Evolutionary conservation across 805 yeast genomes (phyloP), one percentile per base, ranked within the genome.

Genomic region (Starmerella etchellsii): DNA sequence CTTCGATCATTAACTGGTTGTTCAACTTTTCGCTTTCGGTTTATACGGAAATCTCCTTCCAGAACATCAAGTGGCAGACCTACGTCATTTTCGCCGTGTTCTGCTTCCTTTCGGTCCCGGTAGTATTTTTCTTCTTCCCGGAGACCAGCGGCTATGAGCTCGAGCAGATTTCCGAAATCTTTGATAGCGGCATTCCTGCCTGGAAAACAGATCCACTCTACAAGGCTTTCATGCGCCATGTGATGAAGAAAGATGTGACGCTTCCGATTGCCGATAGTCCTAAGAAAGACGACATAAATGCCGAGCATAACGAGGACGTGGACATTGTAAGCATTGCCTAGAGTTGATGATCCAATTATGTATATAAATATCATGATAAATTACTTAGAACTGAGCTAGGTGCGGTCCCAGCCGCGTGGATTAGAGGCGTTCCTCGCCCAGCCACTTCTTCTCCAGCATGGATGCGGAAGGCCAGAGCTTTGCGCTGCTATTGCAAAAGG

Each of bases 1-100:
- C 80, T 10, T 76, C 81, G 20, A 80, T 85, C 23, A 71, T 85
- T 37, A 81, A 81, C 65, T 81, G 91, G 91, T 57, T 79, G 34
- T 77, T 75, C 65, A 81, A 81, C 65, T 81, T 80, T 61, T 73
- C 70, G 18, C 75, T 79, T 56, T 78, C 84, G 11, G 78, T 73
- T 54, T 76, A 69, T 31, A 76, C 78, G 56, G 81, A 82, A 10
- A 77, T 71, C 50, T 74, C 78, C 41, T 80, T 85, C 33, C 83
- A 85, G 35, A 76, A 74, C 58, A 68, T 79, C 61, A 78, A 63
- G 68, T 26, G 82, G 80, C 51, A 70, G 72, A 33, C 78, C 73
- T 13, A 75, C 43, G 80, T 76, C 60, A 72, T 80, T 36, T 80
- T 85, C 82, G 87, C 85, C 31, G 76, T 78, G 6, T 76, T 78